Evolutionary conservation across 352 stramenopile genomes (phyloP).

Genomic region (Phytopythium oedochilum): DNA sequence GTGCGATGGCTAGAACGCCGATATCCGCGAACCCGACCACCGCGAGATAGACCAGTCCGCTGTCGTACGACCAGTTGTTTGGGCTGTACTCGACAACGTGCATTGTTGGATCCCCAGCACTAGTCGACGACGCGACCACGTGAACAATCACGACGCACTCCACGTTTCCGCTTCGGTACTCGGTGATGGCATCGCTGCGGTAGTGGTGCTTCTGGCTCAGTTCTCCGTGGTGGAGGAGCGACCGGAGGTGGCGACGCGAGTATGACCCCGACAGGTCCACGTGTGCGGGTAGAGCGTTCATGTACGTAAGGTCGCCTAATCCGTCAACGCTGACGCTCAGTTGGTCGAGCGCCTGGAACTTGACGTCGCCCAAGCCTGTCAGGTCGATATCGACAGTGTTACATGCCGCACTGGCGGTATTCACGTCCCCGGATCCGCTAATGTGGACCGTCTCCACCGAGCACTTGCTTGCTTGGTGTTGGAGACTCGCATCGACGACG

Average conservation of each 20-base stretch:
- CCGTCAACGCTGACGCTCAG: neutral
- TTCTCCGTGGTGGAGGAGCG: neutral
- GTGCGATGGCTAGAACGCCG: neutral
- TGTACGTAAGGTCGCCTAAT: constrained; percentile 5
- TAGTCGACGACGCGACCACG: neutral
- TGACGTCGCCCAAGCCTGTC: constrained; percentile 5
- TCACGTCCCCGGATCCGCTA: constrained; percentile 1
- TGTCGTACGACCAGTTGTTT: neutral
- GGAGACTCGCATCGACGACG: neutral
- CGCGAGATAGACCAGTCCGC: neutral
- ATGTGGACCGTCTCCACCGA: neutral
- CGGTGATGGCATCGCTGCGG: neutral
- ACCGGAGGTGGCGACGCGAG: neutral
- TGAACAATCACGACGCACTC: neutral
- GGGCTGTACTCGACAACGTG: neutral
- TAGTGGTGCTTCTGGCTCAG: constrained; percentile 6
- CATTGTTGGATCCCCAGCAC: neutral
- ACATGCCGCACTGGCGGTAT: constrained; percentile 1
- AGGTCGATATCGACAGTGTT: constrained; percentile 3
- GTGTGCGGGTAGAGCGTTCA: neutral
- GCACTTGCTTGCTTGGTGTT: neutral
- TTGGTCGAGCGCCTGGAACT: constrained; percentile 3
- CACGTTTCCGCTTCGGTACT: neutral
- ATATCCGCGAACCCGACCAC: neutral
- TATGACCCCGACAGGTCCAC: neutral